phyloP scores from a whole-genome alignment of 139 green algal species.

The Asterochloris erici region DNA sequence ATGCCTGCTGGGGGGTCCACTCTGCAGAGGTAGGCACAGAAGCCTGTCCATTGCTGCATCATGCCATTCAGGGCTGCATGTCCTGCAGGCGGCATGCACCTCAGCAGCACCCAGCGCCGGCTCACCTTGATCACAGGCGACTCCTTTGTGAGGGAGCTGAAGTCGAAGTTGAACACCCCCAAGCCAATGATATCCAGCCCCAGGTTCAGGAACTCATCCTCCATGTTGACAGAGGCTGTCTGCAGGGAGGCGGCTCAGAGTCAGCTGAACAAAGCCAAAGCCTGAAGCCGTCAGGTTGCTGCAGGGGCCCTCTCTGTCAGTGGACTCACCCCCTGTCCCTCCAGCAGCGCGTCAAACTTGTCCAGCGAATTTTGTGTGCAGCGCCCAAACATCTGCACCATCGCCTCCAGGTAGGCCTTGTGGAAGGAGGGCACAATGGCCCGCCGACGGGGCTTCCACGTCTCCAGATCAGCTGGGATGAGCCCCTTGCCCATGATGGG shows the following conservation, averaged over 20 bases:
- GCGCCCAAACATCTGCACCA: conserved; percentile 79
- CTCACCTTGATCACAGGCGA: conserved; percentile 90
- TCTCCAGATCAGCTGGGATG: conserved; percentile 90
- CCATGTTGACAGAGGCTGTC: conserved; percentile 82
- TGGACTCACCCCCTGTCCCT: neutral
- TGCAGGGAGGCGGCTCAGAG: neutral
- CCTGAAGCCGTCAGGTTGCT: too few species aligned
- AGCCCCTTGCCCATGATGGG: conserved; percentile 99
- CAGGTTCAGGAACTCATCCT: conserved; percentile 90
- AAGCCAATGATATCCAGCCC: conserved; percentile 99
- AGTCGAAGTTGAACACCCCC: conserved; percentile 99
- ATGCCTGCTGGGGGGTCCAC: too few species aligned
- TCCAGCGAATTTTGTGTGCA: conserved; percentile 62
- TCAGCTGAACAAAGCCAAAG: too few species aligned
- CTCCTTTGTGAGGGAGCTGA: conserved; percentile 88
- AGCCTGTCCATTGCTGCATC: too few species aligned
- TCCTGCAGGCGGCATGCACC: too few species aligned
- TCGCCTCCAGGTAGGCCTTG: conserved; percentile 88
- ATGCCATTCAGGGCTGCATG: too few species aligned
- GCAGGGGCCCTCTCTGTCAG: too few species aligned
- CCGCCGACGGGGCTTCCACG: conserved; percentile 82
- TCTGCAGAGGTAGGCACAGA: too few species aligned
- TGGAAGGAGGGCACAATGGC: conserved; percentile 96
- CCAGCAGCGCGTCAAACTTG: conserved; percentile 55
- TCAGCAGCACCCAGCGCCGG: too few species aligned